Conservation (phyloP, 805 yeast species). For the Lipomyces chichibuensis region DNA sequence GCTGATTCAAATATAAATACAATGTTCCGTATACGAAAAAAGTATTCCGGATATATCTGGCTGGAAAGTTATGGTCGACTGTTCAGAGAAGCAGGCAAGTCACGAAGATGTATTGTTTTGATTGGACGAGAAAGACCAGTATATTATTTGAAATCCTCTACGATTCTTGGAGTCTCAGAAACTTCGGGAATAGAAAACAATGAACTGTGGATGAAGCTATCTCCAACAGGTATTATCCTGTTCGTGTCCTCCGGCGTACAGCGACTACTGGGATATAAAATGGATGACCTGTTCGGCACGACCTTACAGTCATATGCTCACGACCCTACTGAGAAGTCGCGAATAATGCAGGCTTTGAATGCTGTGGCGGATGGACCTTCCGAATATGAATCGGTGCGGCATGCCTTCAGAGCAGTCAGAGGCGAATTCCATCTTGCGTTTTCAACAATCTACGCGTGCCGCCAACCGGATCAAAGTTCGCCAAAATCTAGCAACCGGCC, state of each 20-base stretch:
- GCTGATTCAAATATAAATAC: slow-evolving; percentile 5
- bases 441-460: slow-evolving; percentile 4
- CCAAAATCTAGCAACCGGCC: neutral
- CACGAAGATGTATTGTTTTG: slow-evolving; percentile 20
- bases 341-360: slow-evolving; percentile 1
- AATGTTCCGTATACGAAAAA: slow-evolving; percentile 14
- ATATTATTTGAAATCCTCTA: slow-evolving; percentile 1
- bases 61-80: slow-evolving; percentile 17
- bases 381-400: slow-evolving; percentile 8
- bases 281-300: slow-evolving; percentile 15
- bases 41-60: slow-evolving; percentile 25
- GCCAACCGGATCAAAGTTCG: neutral
- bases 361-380: neutral
- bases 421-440: slow-evolving; percentile 11
- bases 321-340: slow-evolving; percentile 6
- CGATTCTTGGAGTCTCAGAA: neutral
- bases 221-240: slow-evolving; percentile 19
- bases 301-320: slow-evolving; percentile 8
- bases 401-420: slow-evolving; percentile 7
- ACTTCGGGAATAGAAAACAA: neutral
- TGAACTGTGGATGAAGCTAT: slow-evolving; percentile 17
- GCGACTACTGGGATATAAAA: slow-evolving; percentile 6
- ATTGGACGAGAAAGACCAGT: slow-evolving; percentile 23
- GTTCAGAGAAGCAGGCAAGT: slow-evolving; percentile 10
- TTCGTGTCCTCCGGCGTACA: slow-evolving; percentile 11